phyloP scores from a whole-genome alignment of 148 eudicot genomes.

The Chenopodium suecicum region DNA sequence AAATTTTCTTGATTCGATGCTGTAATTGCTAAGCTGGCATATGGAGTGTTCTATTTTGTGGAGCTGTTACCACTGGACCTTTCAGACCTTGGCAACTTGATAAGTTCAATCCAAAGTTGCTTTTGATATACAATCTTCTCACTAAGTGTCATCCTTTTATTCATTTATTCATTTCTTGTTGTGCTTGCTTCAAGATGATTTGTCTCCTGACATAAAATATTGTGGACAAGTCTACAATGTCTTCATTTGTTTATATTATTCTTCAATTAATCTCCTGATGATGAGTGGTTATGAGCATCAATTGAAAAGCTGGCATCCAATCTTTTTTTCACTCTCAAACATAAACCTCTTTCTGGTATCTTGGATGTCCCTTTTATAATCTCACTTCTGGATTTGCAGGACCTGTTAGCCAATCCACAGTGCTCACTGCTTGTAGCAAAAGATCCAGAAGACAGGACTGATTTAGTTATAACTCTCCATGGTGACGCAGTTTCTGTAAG shows the following conservation, averaged over 20 bases:
- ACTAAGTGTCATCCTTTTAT: background rate
- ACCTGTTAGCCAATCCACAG: slow-evolving; percentile 70
- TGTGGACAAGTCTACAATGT: background rate
- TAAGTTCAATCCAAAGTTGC: background rate
- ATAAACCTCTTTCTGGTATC: background rate
- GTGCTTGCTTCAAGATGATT: background rate
- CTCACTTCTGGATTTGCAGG: slow-evolving; percentile 50
- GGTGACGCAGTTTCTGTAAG: slow-evolving; percentile 93
- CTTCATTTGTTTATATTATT: background rate
- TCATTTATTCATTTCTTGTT: background rate
- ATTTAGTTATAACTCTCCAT: slow-evolving; percentile 77
- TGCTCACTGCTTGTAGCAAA: slow-evolving; percentile 92
- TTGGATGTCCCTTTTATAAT: background rate
- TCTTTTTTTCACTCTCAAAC: background rate
- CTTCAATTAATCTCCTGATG: background rate
- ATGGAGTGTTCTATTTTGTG: background rate
- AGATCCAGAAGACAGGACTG: slow-evolving; percentile 96
- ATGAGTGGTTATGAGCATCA: background rate
- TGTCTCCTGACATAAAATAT: background rate
- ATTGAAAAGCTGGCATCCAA: background rate
- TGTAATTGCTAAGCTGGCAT: background rate
- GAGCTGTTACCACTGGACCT: background rate
- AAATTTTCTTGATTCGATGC: background rate
- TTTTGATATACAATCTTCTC: background rate
- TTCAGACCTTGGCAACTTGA: background rate